Conservation (phyloP, 805 yeast genomes). For the Lipomyces yamadae region DNA sequence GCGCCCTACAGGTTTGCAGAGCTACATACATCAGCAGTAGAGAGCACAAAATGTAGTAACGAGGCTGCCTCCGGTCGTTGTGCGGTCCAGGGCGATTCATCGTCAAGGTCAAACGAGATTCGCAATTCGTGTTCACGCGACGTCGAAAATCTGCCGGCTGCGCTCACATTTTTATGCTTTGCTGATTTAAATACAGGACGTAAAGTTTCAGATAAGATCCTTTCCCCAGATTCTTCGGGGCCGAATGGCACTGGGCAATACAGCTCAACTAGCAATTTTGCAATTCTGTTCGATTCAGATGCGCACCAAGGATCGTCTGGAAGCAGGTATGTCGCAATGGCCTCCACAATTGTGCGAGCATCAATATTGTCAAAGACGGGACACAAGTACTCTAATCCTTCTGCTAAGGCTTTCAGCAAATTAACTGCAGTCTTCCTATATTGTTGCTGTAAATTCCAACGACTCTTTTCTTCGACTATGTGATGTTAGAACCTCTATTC, state of each 20-base stretch:
- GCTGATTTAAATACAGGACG: slow-evolving; percentile 24
- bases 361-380: slow-evolving; percentile 11
- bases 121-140: slow-evolving; percentile 21
- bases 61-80: slow-evolving; percentile 33
- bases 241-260: slow-evolving; percentile 2
- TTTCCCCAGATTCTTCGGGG: not conserved
- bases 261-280: slow-evolving; percentile 1
- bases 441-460: slow-evolving; percentile 25
- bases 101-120: slow-evolving; percentile 13
- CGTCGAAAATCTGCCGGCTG: slow-evolving; percentile 20
- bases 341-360: slow-evolving; percentile 3
- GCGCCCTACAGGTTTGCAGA: not conserved
- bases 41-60: slow-evolving; percentile 17
- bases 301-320: slow-evolving; percentile 27
- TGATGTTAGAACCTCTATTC: not conserved
- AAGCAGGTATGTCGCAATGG: slow-evolving; percentile 15
- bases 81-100: slow-evolving; percentile 17
- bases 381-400: slow-evolving; percentile 2
- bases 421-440: slow-evolving; percentile 15
- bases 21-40: slow-evolving; percentile 7
- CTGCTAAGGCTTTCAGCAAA: slow-evolving; percentile 17
- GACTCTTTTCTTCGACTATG: slow-evolving; percentile 22
- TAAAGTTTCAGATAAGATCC: slow-evolving; percentile 15
- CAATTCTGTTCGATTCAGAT: slow-evolving; percentile 5
- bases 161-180: slow-evolving; percentile 17